These are phyloP conservation scores for Vickermania ingenoplastis DNA, from an alignment of 208 protist species.

Conservation along the genomic window DNA sequence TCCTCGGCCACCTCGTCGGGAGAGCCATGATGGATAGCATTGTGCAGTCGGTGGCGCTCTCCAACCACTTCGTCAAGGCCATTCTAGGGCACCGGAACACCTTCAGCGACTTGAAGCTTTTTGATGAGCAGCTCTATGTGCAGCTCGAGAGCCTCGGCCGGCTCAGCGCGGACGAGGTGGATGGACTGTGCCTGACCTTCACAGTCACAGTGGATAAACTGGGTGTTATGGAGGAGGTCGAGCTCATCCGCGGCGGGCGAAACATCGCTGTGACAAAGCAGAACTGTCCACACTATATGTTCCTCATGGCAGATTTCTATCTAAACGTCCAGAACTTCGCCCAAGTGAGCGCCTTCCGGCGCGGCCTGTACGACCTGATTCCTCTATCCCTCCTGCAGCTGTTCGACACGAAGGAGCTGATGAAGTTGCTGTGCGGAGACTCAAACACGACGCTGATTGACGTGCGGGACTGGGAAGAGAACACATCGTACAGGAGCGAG, in stretches of 20 bases:
- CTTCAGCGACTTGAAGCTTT: slow-evolving; percentile 78
- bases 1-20: slow-evolving; percentile 87
- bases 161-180: slow-evolving; percentile 59
- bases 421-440: slow-evolving; percentile 76
- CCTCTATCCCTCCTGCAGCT: slow-evolving; percentile 51
- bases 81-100: slow-evolving; percentile 83
- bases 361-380: slow-evolving; percentile 68
- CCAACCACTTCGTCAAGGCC: slow-evolving; percentile 87
- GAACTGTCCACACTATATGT: slow-evolving; percentile 90
- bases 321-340: slow-evolving; percentile 81
- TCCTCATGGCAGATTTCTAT: slow-evolving; percentile 88
- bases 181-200: slow-evolving; percentile 68
- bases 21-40: slow-evolving; percentile 87
- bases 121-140: slow-evolving; percentile 82
- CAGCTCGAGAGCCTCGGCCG: slow-evolving; percentile 66
- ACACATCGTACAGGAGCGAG: slow-evolving; percentile 74
- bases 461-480: slow-evolving; percentile 74
- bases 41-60: slow-evolving; percentile 84
- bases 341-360: slow-evolving; percentile 78
- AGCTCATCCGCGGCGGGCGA: slow-evolving; percentile 68
- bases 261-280: slow-evolving; percentile 72
- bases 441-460: slow-evolving; percentile 64
- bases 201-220: slow-evolving; percentile 63
- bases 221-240: slow-evolving; percentile 56
- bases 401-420: slow-evolving; percentile 85